Percentiles rank a stretch among this genome's conserved stretches.
Evolutionary conservation across 1,284 basidiomycete genomes (phyloP).

Genomic region (Austroboletus novae-zelandiae): DNA sequence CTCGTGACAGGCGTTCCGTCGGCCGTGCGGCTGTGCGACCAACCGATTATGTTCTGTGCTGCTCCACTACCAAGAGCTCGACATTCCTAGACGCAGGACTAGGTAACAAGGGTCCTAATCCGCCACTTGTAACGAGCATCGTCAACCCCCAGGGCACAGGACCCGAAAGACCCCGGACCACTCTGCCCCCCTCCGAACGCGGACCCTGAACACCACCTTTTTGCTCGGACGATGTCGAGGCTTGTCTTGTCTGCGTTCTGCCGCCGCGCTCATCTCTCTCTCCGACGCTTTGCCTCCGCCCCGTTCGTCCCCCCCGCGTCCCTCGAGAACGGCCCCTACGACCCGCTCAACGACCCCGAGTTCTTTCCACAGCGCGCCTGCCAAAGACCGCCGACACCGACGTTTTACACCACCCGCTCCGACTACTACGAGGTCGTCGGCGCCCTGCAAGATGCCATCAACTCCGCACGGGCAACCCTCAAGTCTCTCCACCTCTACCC

Average conservation of each 20-base stretch:
- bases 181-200: not conserved
- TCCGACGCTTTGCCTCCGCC: constrained; percentile 6
- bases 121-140: too few relatives aligned
- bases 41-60: too few relatives aligned
- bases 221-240: constrained; percentile 8
- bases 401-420: constrained; percentile 87
- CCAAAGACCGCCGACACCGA: constrained; percentile 55
- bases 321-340: constrained; percentile 6
- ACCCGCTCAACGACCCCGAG: constrained; percentile 6
- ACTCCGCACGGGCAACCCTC: constrained; percentile 57
- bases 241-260: constrained; percentile 1
- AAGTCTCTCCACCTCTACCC: constrained; percentile 72
- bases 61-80: too few relatives aligned
- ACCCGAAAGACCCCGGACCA: constrained; percentile 10
- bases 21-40: not conserved
- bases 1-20: not conserved
- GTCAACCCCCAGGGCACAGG: too few relatives aligned
- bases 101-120: too few relatives aligned
- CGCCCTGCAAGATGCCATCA: constrained; percentile 65
- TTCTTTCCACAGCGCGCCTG: constrained; percentile 6
- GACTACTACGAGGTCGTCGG: constrained; percentile 74
- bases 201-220: constrained; percentile 22
- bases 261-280: not conserved
- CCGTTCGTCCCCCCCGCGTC: constrained; percentile 28
- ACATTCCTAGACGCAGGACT: too few relatives aligned